A percentile compares a stretch with the other conserved stretches of the same genome.
phyloP scores from a whole-genome alignment of 768 basidiomycete species.

The Dacryopinax primogenitus region DNA sequence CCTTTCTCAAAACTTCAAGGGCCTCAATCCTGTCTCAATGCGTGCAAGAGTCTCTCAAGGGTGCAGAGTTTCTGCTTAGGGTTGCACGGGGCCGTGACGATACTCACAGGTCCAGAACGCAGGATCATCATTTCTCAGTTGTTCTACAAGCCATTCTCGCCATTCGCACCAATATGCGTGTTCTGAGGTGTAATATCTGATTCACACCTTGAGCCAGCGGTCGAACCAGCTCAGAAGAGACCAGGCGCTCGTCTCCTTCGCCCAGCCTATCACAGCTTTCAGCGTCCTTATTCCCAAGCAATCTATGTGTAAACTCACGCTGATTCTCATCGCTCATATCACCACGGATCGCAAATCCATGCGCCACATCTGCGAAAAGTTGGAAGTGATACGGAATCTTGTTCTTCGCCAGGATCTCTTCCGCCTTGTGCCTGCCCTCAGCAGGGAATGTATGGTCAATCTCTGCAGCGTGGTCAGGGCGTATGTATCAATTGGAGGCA shows the following conservation, averaged over 20 bases:
- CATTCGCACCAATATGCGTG: too few relatives aligned
- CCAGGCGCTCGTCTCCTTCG: constrained; percentile 4
- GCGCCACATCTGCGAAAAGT: not conserved
- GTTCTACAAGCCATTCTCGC: too few relatives aligned
- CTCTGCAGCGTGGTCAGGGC: not conserved
- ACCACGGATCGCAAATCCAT: not conserved
- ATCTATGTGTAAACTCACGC: not conserved
- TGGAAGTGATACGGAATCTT: constrained; percentile 8
- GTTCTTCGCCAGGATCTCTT: not conserved
- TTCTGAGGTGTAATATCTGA: too few relatives aligned
- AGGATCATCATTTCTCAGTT: too few relatives aligned
- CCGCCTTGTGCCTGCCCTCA: not conserved
- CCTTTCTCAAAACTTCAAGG: too few relatives aligned
- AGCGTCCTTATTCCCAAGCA: not conserved
- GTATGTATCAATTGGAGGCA: not conserved
- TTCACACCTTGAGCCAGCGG: not conserved
- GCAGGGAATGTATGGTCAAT: not conserved
- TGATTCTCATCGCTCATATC: not conserved
- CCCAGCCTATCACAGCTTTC: not conserved
- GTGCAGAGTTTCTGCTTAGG: too few relatives aligned
- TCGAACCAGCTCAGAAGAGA: not conserved
- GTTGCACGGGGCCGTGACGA: too few relatives aligned
- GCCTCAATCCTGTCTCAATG: too few relatives aligned
- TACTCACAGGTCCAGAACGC: too few relatives aligned
- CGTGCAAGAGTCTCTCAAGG: too few relatives aligned